Percentiles rank a stretch among this genome's conserved stretches.
Evolutionary conservation across 352 stramenopile genomes (phyloP).

Genomic region (Thraustotheca clavata): DNA sequence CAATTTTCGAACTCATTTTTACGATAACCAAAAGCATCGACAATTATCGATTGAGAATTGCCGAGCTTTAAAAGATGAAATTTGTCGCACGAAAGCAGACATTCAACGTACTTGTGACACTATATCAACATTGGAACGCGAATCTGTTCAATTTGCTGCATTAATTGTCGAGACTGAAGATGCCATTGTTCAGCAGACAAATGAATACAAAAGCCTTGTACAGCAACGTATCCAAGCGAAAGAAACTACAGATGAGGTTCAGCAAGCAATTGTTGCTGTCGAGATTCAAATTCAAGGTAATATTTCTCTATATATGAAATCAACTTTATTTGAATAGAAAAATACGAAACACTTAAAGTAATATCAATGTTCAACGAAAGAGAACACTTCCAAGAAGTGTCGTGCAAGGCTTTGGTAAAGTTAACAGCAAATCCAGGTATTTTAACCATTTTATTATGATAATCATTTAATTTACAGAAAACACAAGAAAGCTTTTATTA

Average conservation of each 20-base stretch:
- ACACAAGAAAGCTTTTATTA: background rate
- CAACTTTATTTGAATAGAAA: slow-evolving; percentile 13
- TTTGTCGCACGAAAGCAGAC: background rate
- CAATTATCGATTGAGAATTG: background rate
- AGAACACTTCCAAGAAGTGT: slow-evolving; percentile 6
- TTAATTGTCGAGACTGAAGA: slow-evolving; percentile 6
- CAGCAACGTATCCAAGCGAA: too few species aligned
- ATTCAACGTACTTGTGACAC: background rate
- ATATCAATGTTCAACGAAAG: background rate
- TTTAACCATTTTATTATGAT: background rate
- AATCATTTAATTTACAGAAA: background rate
- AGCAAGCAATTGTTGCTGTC: background rate
- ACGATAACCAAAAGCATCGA: slow-evolving; percentile 1
- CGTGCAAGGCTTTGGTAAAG: background rate
- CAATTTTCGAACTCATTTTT: background rate
- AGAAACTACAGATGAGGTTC: too few species aligned
- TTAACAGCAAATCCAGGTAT: background rate
- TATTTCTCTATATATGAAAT: background rate
- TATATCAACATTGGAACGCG: background rate
- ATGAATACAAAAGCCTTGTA: background rate
- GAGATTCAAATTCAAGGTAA: background rate
- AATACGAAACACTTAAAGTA: slow-evolving; percentile 6
- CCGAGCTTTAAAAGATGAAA: background rate
- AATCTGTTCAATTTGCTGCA: background rate
- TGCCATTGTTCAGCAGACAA: background rate